phyloP scores from a whole-genome alignment of 768 basidiomycete species.

The Podaxis mareebaensis region DNA sequence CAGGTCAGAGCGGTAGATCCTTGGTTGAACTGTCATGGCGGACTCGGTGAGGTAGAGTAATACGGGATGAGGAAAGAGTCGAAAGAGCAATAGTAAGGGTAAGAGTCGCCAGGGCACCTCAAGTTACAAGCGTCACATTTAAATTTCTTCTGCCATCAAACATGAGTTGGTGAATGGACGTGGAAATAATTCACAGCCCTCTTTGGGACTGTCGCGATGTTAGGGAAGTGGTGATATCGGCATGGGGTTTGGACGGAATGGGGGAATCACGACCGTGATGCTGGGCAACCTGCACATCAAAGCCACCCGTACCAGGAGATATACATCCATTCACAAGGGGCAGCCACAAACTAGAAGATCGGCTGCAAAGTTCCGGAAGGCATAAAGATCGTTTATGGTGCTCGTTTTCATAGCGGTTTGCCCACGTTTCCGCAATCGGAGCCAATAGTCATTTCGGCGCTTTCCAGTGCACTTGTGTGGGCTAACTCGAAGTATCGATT shows the following conservation, averaged over 20 bases:
- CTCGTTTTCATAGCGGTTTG: not conserved
- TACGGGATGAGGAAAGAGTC: not conserved
- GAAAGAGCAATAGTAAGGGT: not conserved
- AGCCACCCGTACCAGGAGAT: too few relatives aligned
- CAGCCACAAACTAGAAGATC: too few relatives aligned
- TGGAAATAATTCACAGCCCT: not conserved
- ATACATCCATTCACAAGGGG: too few relatives aligned
- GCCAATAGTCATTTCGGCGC: not conserved
- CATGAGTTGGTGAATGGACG: not conserved
- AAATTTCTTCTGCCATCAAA: not conserved
- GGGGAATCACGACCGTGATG: not conserved
- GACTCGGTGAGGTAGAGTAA: not conserved
- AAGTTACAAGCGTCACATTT: not conserved
- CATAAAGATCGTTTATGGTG: not conserved
- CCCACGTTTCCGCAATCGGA: not conserved
- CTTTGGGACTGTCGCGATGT: constrained; percentile 1
- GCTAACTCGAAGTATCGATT: not conserved
- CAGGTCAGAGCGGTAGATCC: constrained; percentile 22
- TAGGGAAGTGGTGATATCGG: constrained; percentile 1
- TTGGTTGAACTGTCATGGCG: constrained; percentile 18
- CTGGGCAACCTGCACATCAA: too few relatives aligned
- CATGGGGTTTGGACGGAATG: not conserved
- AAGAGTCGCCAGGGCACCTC: not conserved
- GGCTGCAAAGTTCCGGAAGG: not conserved
- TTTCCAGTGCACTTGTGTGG: not conserved